These are phyloP conservation scores for Wallacemonas rigidus DNA, from an alignment of 208 protist species.

Conservation along the genomic window DNA sequence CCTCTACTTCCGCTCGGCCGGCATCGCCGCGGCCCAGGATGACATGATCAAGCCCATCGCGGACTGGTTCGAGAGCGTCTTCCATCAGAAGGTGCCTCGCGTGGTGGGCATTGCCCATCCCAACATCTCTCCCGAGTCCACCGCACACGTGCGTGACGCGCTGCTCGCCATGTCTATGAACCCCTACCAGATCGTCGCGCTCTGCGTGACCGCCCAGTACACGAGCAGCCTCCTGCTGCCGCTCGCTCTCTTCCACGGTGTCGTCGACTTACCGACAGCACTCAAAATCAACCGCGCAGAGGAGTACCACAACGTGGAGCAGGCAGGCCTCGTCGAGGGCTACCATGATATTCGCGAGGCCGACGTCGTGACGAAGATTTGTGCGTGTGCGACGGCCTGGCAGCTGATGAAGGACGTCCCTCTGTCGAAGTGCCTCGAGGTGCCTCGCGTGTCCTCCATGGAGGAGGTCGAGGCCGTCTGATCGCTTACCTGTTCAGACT, in stretches of 20 bases:
- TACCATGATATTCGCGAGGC: slow-evolving; percentile 93
- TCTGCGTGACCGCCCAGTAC: slow-evolving; percentile 92
- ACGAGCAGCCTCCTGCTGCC: slow-evolving; percentile 91
- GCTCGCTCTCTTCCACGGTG: slow-evolving; percentile 77
- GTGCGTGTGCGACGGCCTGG: slow-evolving; percentile 81
- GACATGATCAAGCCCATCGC: slow-evolving; percentile 69
- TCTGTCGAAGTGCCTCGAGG: slow-evolving; percentile 76
- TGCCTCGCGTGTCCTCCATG: slow-evolving; percentile 42
- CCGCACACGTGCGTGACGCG: slow-evolving; percentile 60
- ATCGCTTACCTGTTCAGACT: background rate
- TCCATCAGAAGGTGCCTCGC: slow-evolving; percentile 80
- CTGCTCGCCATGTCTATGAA: slow-evolving; percentile 87
- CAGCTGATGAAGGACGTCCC: slow-evolving; percentile 77
- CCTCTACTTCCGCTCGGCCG: slow-evolving; percentile 84
- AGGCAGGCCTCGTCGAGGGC: slow-evolving; percentile 77
- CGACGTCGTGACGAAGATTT: slow-evolving; percentile 88
- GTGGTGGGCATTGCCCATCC: slow-evolving; percentile 87
- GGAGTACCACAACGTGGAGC: slow-evolving; percentile 79
- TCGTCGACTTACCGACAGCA: slow-evolving; percentile 75
- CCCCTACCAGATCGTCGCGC: slow-evolving; percentile 88
- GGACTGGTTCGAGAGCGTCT: slow-evolving; percentile 74
- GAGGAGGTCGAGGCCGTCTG: slow-evolving; percentile 47
- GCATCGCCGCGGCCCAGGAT: slow-evolving; percentile 81
- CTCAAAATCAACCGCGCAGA: slow-evolving; percentile 86
- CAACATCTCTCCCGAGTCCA: slow-evolving; percentile 56